phyloP scores from a whole-genome alignment of 768 basidiomycete genomes.

The Mycena olivaceomarginata region DNA sequence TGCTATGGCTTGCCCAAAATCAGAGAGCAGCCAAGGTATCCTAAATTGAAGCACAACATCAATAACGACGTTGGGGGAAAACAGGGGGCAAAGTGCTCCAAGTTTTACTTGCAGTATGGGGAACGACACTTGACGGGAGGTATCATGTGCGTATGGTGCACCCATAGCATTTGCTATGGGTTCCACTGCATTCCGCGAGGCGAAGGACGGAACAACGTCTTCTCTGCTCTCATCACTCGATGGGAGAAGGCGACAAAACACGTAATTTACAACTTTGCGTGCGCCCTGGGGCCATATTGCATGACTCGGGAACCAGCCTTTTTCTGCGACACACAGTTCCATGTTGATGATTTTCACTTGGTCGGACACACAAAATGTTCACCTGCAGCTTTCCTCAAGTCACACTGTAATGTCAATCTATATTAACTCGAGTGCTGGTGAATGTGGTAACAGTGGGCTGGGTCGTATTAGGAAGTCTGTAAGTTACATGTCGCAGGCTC shows the following conservation, averaged over 20 bases:
- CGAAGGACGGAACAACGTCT: conserved; percentile 62
- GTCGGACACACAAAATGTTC: no score
- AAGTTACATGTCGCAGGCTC: no score
- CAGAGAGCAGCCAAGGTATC: conserved; percentile 35
- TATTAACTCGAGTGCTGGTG: no score
- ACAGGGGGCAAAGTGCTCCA: conserved; percentile 45
- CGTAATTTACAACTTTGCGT: no score
- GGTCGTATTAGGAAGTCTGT: conserved; percentile 13
- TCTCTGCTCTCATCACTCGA: conserved; percentile 59
- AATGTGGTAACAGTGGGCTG: no score
- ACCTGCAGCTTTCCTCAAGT: conserved; percentile 49
- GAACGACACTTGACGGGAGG: conserved; percentile 43
- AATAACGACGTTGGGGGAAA: conserved; percentile 4
- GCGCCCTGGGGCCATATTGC: no score
- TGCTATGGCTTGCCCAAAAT: conserved; percentile 45
- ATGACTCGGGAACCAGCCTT: no score
- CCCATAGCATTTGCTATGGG: no score
- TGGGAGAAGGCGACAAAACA: conserved; percentile 52
- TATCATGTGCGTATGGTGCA: conserved; percentile 51
- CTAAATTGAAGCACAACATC: conserved; percentile 32
- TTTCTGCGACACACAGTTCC: no score
- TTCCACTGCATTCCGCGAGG: conserved; percentile 59
- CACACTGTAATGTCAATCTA: no score
- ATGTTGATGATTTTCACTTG: no score
- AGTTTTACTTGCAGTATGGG: conserved; percentile 46